Evolutionary conservation across 148 eudicot genomes (phyloP).

Genomic region (Persicaria tinctoria): DNA sequence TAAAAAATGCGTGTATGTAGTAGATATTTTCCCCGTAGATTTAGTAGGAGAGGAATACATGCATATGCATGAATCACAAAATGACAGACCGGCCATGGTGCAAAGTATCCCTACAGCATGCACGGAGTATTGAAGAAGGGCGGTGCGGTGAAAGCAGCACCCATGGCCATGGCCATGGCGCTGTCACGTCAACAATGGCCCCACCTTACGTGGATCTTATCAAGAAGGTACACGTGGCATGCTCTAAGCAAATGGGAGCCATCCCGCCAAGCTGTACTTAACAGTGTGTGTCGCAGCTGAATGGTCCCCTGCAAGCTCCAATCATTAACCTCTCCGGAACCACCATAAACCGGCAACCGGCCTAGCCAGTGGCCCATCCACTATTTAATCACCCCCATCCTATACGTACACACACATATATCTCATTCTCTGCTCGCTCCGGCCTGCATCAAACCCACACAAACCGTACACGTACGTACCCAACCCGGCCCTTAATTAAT

Average conservation of each 20-base stretch:
- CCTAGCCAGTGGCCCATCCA: neutral
- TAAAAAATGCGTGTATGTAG: too few relatives aligned
- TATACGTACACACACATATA: too few relatives aligned
- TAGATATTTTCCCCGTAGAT: too few relatives aligned
- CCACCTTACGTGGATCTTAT: slow-evolving; percentile 10
- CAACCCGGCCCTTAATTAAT: neutral
- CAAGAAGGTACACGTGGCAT: slow-evolving; percentile 4
- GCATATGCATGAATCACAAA: too few relatives aligned
- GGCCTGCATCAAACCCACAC: too few relatives aligned
- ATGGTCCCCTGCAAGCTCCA: neutral
- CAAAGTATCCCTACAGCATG: too few relatives aligned
- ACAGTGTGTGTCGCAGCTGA: neutral
- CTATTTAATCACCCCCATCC: neutral
- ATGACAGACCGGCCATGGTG: too few relatives aligned
- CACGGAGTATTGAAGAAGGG: too few relatives aligned
- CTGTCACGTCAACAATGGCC: neutral
- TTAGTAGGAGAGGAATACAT: too few relatives aligned
- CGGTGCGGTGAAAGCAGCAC: neutral
- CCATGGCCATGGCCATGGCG: neutral
- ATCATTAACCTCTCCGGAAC: neutral
- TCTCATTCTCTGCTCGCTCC: neutral
- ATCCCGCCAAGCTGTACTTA: neutral
- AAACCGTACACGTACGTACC: neutral
- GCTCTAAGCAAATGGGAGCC: neutral
- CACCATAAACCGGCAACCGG: neutral